A percentile compares a stretch with the other conserved stretches of the same genome.
phyloP scores from a whole-genome alignment of 192 early-diverging fungal genomes.

The Umbelopsis isabellina region DNA sequence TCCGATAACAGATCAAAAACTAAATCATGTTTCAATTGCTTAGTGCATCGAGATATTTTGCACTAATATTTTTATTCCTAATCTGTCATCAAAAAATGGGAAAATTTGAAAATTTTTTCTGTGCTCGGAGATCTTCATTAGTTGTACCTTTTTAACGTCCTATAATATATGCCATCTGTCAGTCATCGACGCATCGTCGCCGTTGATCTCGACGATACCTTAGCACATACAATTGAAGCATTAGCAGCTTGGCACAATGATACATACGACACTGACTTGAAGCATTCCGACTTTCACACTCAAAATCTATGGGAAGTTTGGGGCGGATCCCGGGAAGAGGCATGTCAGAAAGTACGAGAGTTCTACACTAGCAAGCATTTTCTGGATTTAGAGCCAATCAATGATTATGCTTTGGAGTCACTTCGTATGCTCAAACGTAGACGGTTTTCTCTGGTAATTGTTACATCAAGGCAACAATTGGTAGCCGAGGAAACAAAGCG shows the following conservation, averaged over 20 bases:
- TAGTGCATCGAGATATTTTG: too few relatives aligned
- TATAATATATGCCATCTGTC: constrained; percentile 2
- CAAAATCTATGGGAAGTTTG: constrained; percentile 57
- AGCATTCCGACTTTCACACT: constrained; percentile 51
- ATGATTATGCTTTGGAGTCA: constrained; percentile 55
- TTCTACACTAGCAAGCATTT: constrained; percentile 62
- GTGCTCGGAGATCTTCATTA: not conserved
- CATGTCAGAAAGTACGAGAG: constrained; percentile 53
- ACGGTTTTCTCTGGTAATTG: constrained; percentile 55
- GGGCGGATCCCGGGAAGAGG: constrained; percentile 58
- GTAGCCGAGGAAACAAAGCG: constrained; percentile 58
- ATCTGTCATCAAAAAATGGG: not conserved
- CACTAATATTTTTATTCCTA: not conserved
- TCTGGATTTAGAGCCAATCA: constrained; percentile 52
- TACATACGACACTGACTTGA: constrained; percentile 49
- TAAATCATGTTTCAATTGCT: too few relatives aligned
- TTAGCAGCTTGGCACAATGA: constrained; percentile 61
- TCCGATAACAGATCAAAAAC: too few relatives aligned
- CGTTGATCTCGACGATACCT: constrained; percentile 60
- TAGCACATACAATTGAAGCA: constrained; percentile 51
- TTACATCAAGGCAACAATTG: constrained; percentile 63
- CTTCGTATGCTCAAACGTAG: constrained; percentile 57
- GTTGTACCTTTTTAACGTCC: not conserved
- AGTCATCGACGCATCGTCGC: constrained; percentile 48
- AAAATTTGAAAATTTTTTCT: constrained; percentile 12